Conservation (phyloP, 2,329 filamentous ascomycete species). For the Daldinia eschscholtzii region DNA sequence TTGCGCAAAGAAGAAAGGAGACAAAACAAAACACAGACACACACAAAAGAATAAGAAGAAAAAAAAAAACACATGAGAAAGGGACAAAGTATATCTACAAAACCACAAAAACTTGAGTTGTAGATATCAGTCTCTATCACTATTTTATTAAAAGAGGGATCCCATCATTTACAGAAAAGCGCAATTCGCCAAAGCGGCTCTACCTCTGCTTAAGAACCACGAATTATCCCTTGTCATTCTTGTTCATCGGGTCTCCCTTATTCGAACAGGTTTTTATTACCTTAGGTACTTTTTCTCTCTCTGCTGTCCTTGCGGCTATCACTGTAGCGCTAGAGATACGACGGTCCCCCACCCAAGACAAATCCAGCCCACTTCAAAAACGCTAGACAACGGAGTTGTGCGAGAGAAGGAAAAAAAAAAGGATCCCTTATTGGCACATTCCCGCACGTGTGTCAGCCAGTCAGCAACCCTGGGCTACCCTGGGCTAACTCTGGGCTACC, state of each 20-base stretch:
- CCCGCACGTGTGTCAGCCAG: slow-evolving; percentile 39
- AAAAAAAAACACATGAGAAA: slow-evolving; percentile 5
- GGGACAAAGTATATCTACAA: slow-evolving; percentile 9
- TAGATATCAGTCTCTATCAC: background rate
- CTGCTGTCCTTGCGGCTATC: slow-evolving; percentile 31
- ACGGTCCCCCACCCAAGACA: slow-evolving; percentile 24
- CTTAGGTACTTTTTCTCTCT: background rate
- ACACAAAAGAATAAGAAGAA: slow-evolving; percentile 8
- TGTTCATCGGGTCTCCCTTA: background rate
- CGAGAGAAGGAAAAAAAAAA: slow-evolving; percentile 22
- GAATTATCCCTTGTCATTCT: slow-evolving; percentile 5
- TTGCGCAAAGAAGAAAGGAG: slow-evolving; percentile 6
- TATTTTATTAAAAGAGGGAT: slow-evolving; percentile 3
- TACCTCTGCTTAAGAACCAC: slow-evolving; percentile 5
- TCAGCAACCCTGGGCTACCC: slow-evolving; percentile 16
- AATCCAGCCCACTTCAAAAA: slow-evolving; percentile 38
- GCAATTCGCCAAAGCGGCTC: background rate
- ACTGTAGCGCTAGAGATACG: slow-evolving; percentile 35
- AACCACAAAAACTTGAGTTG: background rate
- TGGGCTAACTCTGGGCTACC: too few species aligned
- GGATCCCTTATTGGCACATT: slow-evolving; percentile 31
- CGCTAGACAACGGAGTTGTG: slow-evolving; percentile 39
- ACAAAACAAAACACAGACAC: slow-evolving; percentile 12
- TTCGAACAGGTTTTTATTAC: slow-evolving; percentile 15
- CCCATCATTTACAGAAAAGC: background rate